Conservation (phyloP, 2,329 filamentous ascomycete species). For the Penicillium sp. region DNA sequence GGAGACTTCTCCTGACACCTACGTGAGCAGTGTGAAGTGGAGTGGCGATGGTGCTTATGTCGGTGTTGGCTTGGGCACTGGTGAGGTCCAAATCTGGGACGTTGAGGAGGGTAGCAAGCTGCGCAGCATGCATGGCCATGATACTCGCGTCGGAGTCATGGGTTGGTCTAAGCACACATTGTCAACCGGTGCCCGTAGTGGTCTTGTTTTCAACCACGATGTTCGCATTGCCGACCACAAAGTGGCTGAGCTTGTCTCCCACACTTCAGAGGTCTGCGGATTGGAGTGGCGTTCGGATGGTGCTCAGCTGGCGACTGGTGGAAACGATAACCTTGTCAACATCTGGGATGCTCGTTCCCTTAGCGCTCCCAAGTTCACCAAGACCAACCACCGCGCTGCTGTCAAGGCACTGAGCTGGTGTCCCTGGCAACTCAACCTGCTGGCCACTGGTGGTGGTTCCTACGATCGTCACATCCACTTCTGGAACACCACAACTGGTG, state of each 20-base stretch:
- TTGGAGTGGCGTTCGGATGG: slow-evolving; percentile 97
- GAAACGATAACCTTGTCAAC: slow-evolving; percentile 97
- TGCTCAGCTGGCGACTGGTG: slow-evolving; percentile 93
- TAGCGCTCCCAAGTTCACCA: slow-evolving; percentile 94
- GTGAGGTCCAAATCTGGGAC: slow-evolving; percentile 99
- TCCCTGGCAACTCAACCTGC: slow-evolving; percentile 96
- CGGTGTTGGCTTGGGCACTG: slow-evolving; percentile 88
- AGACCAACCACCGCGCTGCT: slow-evolving; percentile 98
- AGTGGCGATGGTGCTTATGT: slow-evolving; percentile 96
- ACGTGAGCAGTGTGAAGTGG: slow-evolving; percentile 98
- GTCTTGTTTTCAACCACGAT: slow-evolving; percentile 97
- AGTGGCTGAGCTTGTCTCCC: slow-evolving; percentile 91
- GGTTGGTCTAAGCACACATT: slow-evolving; percentile 98
- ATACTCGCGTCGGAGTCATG: slow-evolving; percentile 96
- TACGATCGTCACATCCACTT: slow-evolving; percentile 99
- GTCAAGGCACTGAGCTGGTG: slow-evolving; percentile 99
- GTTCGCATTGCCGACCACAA: slow-evolving; percentile 98
- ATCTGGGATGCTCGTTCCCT: slow-evolving; percentile 98
- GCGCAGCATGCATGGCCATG: slow-evolving; percentile 97
- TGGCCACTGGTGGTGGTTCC: slow-evolving; percentile 92
- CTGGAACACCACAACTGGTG: slow-evolving; percentile 98
- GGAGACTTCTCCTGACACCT: slow-evolving; percentile 86
- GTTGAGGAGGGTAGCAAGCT: slow-evolving; percentile 93
- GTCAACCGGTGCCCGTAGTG: slow-evolving; percentile 90
- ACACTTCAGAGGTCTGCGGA: slow-evolving; percentile 96